Evolutionary conservation across 1,284 basidiomycete genomes (phyloP), one percentile per base, ranked within the genome.

Genomic region (Ganoderma lucidum): DNA sequence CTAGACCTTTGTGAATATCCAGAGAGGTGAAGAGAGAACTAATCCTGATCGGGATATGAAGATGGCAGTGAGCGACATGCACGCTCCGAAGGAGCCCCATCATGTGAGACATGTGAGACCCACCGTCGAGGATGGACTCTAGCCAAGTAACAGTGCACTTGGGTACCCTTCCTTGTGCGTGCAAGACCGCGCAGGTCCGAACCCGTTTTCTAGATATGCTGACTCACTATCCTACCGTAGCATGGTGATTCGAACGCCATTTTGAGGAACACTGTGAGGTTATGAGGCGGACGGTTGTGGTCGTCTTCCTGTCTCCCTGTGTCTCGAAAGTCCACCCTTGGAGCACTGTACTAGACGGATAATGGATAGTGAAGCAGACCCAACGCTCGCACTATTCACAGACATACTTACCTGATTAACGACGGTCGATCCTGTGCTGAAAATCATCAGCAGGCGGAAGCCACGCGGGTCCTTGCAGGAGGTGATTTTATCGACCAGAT

Each of bases 401-500:
- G 4, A 14, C 12, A 9, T 53, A 28, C 48, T 23, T 28, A 15
- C 2, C 4, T 6, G 3, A 44, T 28, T 53, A 4, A 30, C 5
- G 23, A 28, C 48, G 12, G 23, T 14, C 48, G 23, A 28, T 53
- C 30, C 30, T 17, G 15, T 35, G 15, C 4, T 10, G 14, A 17
- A 56, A 35, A 19, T 56, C 30, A 35, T 32, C 53, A 6, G 30
- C 28, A 55, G 53, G 28, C 53, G n/a, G 23, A 32, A 56, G 32
- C 30, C 53, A 35, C 9, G 53, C 28, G 59, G 41, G 17, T 41
- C 28, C 37, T 10, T 15, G 59, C 59, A n/a, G 58, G 58, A 8
- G 37, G 37, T 9, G 59, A 39, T 39, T 5, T 41, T 39, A 35
- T 30, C 23, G 59, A 23, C 10, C 14, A 14, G n/a, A 93, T 42